Percentiles rank a stretch among this genome's conserved stretches.
Conservation (phyloP, 140 eudicot species). For the Anethum foeniculum region DNA sequence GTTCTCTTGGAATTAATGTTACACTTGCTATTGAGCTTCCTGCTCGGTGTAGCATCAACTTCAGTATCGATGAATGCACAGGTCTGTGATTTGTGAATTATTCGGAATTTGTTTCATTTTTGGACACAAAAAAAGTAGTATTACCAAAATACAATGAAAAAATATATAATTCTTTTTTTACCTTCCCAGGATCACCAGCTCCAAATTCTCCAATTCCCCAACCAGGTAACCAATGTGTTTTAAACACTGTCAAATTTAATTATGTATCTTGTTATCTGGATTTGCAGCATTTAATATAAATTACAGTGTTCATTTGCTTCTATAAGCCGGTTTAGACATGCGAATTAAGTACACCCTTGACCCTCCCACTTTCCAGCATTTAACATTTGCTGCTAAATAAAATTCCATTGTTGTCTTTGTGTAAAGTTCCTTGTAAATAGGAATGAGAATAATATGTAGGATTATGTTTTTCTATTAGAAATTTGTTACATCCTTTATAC, state of each 20-base stretch:
- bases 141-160: not conserved
- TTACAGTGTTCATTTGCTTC: not conserved
- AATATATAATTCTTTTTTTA: not conserved
- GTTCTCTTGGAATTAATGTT: constrained; percentile 22
- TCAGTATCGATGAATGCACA: constrained; percentile 22
- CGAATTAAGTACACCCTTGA: not conserved
- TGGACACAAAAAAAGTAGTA: not conserved
- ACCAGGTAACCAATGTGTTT: constrained; percentile 30
- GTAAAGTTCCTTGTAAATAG: not conserved
- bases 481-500: not conserved
- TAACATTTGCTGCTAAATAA: not conserved
- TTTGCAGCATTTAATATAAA: not conserved
- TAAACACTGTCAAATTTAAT: not conserved
- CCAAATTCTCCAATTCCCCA: constrained; percentile 21
- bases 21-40: constrained; percentile 46
- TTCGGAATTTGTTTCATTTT: not conserved
- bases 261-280: not conserved
- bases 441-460: not conserved
- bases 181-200: constrained; percentile 31
- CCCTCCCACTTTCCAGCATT: not conserved
- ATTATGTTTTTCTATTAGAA: not conserved
- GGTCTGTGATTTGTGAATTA: not conserved
- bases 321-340: not conserved
- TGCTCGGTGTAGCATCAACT: constrained; percentile 29
- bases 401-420: not conserved